phyloP scores from a whole-genome alignment of 2,329 filamentous ascomycete species.

The Dactylonectria macrodidyma region DNA sequence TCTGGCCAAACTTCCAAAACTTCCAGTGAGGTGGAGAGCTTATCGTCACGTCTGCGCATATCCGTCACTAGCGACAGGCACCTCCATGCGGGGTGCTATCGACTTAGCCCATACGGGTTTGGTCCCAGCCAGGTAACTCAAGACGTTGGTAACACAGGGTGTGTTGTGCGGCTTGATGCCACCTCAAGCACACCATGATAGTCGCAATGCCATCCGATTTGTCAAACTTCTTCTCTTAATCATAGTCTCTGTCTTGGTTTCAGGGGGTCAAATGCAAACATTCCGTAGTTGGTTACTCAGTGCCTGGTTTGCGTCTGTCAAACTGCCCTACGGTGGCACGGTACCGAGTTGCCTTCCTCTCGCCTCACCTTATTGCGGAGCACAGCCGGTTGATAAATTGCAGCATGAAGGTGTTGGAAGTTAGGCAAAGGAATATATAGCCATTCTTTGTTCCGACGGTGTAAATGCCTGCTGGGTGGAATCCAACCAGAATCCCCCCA shows the following conservation, averaged over 20 bases:
- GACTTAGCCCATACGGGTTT: constrained; percentile 15
- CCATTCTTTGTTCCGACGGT: no score
- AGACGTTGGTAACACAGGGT: neutral
- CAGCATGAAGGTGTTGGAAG: no score
- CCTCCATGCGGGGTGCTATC: constrained; percentile 15
- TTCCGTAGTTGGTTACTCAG: neutral
- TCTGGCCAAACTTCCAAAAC: neutral
- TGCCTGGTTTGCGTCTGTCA: no score
- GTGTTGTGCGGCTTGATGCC: neutral
- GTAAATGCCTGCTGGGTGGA: no score
- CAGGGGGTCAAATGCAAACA: neutral
- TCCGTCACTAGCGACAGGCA: neutral
- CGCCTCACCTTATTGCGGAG: no score
- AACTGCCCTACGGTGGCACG: no score
- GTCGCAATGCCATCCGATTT: neutral
- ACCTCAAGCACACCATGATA: neutral
- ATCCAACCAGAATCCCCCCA: no score
- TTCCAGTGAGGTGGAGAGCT: neutral
- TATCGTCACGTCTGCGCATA: constrained; percentile 14
- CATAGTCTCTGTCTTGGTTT: neutral
- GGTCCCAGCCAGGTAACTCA: neutral
- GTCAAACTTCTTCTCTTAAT: neutral
- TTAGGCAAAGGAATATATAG: no score
- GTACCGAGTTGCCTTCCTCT: no score
- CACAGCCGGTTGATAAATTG: no score